A percentile compares a stretch with the other conserved stretches of the same genome.
These are phyloP conservation scores for Aureobasidium pullulans DNA, from an alignment of 2,329 filamentous ascomycete genomes.

Conservation along the genomic window DNA sequence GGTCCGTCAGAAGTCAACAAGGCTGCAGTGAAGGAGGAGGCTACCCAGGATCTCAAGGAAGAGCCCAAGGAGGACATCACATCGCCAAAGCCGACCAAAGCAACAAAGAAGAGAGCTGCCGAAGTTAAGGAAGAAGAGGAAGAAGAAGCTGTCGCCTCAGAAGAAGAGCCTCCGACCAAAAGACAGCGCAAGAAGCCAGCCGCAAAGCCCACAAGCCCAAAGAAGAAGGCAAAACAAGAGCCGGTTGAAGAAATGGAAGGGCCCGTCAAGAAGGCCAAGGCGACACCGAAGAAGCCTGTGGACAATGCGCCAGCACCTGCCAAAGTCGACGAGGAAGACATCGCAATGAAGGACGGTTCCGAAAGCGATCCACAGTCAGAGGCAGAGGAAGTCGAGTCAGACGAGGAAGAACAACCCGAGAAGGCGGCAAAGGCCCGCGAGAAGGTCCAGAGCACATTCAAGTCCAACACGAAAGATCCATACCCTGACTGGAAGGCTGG, in stretches of 20 bases:
- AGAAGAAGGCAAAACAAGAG: slow-evolving; percentile 21
- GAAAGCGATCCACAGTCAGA: slow-evolving; percentile 17
- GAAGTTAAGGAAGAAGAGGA: slow-evolving; percentile 20
- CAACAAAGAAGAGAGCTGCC: slow-evolving; percentile 18
- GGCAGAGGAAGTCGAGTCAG: slow-evolving; percentile 38
- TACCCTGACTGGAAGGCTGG: slow-evolving; percentile 93
- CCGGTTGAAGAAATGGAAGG: slow-evolving; percentile 29
- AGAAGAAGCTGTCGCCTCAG: slow-evolving; percentile 13
- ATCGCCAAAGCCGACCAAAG: slow-evolving; percentile 21
- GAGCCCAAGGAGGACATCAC: slow-evolving; percentile 16
- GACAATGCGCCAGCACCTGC: background rate
- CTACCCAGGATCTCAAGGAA: slow-evolving; percentile 22
- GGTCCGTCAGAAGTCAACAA: slow-evolving; percentile 18
- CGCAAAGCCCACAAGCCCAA: slow-evolving; percentile 13
- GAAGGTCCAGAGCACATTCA: slow-evolving; percentile 71
- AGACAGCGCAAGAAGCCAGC: slow-evolving; percentile 25
- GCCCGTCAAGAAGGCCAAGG: slow-evolving; percentile 2
- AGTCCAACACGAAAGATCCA: slow-evolving; percentile 63
- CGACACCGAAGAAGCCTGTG: background rate
- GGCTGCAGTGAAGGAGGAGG: slow-evolving; percentile 20
- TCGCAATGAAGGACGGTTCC: slow-evolving; percentile 15
- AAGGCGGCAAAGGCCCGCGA: slow-evolving; percentile 67
- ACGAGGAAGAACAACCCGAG: slow-evolving; percentile 59
- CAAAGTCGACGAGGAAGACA: slow-evolving; percentile 19
- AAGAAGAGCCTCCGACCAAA: slow-evolving; percentile 30